phyloP scores from a whole-genome alignment of 2,329 filamentous ascomycete genomes.

The Trichophyton schoenleinii region DNA sequence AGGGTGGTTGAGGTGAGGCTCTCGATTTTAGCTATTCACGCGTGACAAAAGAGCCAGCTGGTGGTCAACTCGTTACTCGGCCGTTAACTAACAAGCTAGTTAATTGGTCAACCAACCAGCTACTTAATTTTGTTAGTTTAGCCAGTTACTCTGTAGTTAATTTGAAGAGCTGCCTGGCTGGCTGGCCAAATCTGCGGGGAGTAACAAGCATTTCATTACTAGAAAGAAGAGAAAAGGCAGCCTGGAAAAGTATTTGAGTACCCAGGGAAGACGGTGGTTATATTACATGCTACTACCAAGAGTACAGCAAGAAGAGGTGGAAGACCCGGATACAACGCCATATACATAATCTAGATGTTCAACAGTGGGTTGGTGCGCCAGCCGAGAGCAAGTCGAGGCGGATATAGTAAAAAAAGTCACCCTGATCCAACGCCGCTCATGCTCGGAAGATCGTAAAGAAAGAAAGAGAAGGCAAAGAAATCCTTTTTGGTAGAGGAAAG shows the following conservation, averaged over 20 bases:
- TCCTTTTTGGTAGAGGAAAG: not conserved
- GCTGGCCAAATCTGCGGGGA: too few relatives aligned
- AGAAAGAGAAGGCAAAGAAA: not conserved
- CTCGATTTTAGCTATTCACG: not conserved
- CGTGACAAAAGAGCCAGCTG: too few relatives aligned
- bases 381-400: not conserved
- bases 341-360: conserved; percentile 1
- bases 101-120: not conserved
- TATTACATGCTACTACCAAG: not conserved
- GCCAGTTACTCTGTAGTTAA: too few relatives aligned
- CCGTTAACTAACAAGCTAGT: too few relatives aligned
- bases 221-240: not conserved
- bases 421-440: conserved; percentile 4
- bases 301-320: not conserved
- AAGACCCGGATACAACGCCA: not conserved
- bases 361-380: not conserved
- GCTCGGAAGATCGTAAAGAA: not conserved
- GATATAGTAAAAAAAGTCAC: not conserved
- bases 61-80: too few relatives aligned
- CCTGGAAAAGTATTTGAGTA: not conserved
- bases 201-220: not conserved
- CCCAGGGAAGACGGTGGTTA: not conserved
- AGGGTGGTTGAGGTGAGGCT: not conserved
- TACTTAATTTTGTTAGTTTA: too few relatives aligned
- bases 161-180: too few relatives aligned